Base-by-base conservation (phyloP, 179 eudicot genomes). In the Nepenthes alata region DNA sequence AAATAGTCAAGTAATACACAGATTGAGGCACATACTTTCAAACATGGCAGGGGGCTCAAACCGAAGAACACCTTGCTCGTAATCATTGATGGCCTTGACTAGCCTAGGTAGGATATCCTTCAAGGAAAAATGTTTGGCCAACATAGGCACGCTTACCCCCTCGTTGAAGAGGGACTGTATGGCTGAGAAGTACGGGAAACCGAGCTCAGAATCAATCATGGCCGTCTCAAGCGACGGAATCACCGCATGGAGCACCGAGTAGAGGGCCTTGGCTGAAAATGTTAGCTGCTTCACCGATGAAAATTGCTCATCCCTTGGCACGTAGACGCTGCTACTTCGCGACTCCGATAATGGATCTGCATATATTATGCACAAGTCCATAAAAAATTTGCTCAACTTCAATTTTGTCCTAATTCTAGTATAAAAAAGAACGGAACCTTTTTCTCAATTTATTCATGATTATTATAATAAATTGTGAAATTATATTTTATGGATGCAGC, bases 241-340 rank as follows among this genome's bases (percentile, higher is more conserved):
- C 4, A 91, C 54, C 3, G 89, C 85, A 56, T 80, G 81, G 4
- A 88, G 5, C 38, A 84, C 86, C 0, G 75, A 75, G 61, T 68
- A 63, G 0, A 88, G 8, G 0, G 94, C 72, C 41, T 79, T 88
- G 12, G 74, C 80, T 2, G 81, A 69, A 69, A 91, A 91, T 13
- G 86, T 77, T 37, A 67, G 4, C 13, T 58, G 55, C 70, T 91
- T 91, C 35, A 85, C 73, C 35, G 77, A 83, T 1, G 96, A 76
- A 51, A 91, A 91, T 2, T 74, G 75, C 59, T 91, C 97, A 55
- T 88, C 94, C 71, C 94, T 78, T 2, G 97, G 97, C 65, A 91
- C 87, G 54, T 88, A 91, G 3, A 83, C 57, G 8, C 2, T 47
- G 1, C 7, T 12, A 44, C 74, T 59, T 67, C 80, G 74, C n/a